Base-by-base conservation (phyloP, 176 grass and related monocot species). In the Avena sativa region DNA sequence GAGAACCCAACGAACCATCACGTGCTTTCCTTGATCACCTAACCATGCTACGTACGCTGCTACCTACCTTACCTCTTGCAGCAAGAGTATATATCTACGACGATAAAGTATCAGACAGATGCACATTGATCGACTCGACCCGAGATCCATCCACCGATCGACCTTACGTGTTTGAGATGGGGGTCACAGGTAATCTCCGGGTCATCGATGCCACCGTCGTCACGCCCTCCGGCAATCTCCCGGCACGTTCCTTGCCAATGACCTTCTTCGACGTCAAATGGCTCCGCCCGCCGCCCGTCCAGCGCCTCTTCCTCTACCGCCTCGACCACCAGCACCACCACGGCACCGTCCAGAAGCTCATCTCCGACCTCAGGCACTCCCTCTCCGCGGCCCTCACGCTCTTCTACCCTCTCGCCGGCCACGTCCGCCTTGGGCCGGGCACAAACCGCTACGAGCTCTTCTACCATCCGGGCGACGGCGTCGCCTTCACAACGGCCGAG, bases 201-300 rank as follows among this genome's bases (percentile, higher is more conserved):
- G 71, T 75, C 72, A 15, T 52, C 3, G 12, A 75, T 7, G 7
- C 72, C 12, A 1, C 6, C 47, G 13, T 52, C 6, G 72, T 75
- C 72, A 75, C 47, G 12, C 72, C 72, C 0, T 75, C 72, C 72
- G 47, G 16, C 21, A 13, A 16, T 14, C 72, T 75, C 47, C 72
- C 72, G 7, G n/a, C 72, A 6, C 21, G 7, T 47, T 75, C 72
- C 2, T 25, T 75, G 21, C 72, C 72, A 47, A 47, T 75, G 46
- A 75, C 72, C 13, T 75, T 75, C 72, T 75, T 75, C 47, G 72
- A 75, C 72, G 72, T 75, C 72, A 75, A 75, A 75, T 75, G 72
- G 72, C 47, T 75, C 21, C 72, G 72, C 47, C 21, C 46, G 13
- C 72, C 72, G 72, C 72, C 72, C 21, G 72, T 75, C 21, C 72